Conservation (phyloP, 495 filamentous ascomycete genomes). For the Evernia prunastri region DNA sequence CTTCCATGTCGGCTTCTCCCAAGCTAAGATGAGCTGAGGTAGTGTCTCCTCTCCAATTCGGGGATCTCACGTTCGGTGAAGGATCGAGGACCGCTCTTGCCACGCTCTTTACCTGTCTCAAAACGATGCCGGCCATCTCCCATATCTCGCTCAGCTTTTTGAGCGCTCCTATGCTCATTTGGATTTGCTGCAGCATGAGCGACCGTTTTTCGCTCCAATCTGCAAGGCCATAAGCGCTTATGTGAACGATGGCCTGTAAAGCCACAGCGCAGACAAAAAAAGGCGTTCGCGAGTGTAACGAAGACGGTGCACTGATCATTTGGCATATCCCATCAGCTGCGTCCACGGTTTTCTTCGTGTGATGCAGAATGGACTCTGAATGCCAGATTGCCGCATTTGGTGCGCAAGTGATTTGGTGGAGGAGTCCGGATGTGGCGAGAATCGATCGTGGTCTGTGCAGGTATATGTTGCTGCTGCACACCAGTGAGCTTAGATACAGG, state of each 20-base stretch:
- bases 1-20: not conserved
- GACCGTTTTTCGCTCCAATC: slow-evolving; percentile 60
- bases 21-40: not conserved
- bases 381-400: not conserved
- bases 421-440: not conserved
- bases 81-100: slow-evolving; percentile 45
- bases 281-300: slow-evolving; percentile 71
- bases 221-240: slow-evolving; percentile 63
- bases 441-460: not conserved
- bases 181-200: slow-evolving; percentile 64
- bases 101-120: slow-evolving; percentile 67
- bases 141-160: slow-evolving; percentile 67
- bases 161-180: slow-evolving; percentile 76
- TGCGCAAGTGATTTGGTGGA: not conserved
- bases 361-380: not conserved
- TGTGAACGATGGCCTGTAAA: slow-evolving; percentile 52
- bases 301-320: slow-evolving; percentile 68
- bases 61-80: not conserved
- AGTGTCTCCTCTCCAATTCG: not conserved
- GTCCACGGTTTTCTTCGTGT: slow-evolving; percentile 60
- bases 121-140: slow-evolving; percentile 66
- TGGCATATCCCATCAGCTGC: slow-evolving; percentile 71
- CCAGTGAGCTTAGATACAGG: slow-evolving; percentile 17
- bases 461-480: slow-evolving; percentile 24
- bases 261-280: slow-evolving; percentile 81